phyloP scores from a whole-genome alignment of 75 land plant species.

The Isoetes taiwanensis region DNA sequence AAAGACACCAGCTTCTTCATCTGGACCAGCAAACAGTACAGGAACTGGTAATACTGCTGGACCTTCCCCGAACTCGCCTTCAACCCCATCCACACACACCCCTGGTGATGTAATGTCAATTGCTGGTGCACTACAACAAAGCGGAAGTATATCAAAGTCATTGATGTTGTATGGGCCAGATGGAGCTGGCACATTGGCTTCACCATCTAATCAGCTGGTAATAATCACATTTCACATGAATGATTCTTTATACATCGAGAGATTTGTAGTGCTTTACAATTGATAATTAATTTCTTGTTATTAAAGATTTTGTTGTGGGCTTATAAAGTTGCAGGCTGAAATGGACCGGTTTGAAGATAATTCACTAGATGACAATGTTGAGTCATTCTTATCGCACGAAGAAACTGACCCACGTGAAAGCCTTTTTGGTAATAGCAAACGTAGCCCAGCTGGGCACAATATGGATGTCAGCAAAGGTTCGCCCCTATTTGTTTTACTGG shows the following conservation, averaged over 20 bases:
- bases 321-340: constrained; percentile 60
- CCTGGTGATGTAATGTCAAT: constrained; percentile 95
- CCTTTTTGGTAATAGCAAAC: constrained; percentile 23
- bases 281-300: neutral
- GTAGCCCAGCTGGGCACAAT: constrained; percentile 51
- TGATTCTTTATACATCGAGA: neutral
- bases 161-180: constrained; percentile 74
- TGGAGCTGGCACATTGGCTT: constrained; percentile 68
- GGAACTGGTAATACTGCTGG: constrained; percentile 64
- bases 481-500: neutral
- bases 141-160: constrained; percentile 59
- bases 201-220: constrained; percentile 92
- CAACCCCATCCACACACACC: constrained; percentile 97
- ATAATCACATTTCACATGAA: neutral
- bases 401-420: constrained; percentile 80
- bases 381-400: constrained; percentile 89
- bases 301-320: constrained; percentile 18
- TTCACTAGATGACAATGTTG: constrained; percentile 91
- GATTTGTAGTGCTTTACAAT: neutral
- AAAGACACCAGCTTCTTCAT: constrained; percentile 48
- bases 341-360: constrained; percentile 80
- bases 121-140: constrained; percentile 63
- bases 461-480: constrained; percentile 86
- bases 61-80: constrained; percentile 87
- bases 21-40: constrained; percentile 98